Base-by-base conservation (phyloP, 1,284 basidiomycete genomes). In the Ustilago loliicola region DNA sequence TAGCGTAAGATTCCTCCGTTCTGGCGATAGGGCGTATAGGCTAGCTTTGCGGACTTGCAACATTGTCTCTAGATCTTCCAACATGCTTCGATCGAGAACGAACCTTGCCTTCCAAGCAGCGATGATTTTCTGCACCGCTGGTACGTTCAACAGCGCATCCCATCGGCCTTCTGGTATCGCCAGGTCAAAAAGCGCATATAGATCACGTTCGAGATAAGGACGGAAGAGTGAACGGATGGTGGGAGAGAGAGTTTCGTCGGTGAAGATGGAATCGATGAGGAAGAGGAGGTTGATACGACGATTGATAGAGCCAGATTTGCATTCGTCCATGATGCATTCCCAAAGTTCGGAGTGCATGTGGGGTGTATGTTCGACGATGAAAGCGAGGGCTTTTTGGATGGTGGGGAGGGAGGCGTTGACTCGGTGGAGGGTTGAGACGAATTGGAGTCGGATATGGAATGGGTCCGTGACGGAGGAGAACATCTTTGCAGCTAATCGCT, bases 291-390 rank as follows among this genome's bases (percentile, higher is more conserved):
- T 97, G 83, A 98, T 95, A 21, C 94, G 91, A 25, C 92, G 91
- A 86, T 97, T 97, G 47, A 97, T 91, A 1, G 92, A 91, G 45
- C 92, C 94, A 89, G 53, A 19, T 11, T 94, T 95, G 85, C 92
- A 94, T 88, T 96, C 93, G 84, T 96, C 94, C 23, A 95, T 88
- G 55, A 97, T 91, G 83, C 95, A 97, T 77, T 96, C 94, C 95
- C 95, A 98, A 4, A 98, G 88, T 85, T 97, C 95, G 79, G 96
- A 93, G 40, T 63, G 62, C 11, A 93, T 93, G 69, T 93, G 89
- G 1, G 91, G 88, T 63, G 92, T 94, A 85, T 94, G 92, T 85
- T 94, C 95, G 71, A 96, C 89, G 2, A 94, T 93, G 83, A 92
- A 96, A 2, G 90, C 89, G 29, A 96, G 94, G 34, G 94, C 92